These are phyloP conservation scores for Podospora australis DNA, from an alignment of 495 filamentous ascomycete species.

Conservation along the genomic window DNA sequence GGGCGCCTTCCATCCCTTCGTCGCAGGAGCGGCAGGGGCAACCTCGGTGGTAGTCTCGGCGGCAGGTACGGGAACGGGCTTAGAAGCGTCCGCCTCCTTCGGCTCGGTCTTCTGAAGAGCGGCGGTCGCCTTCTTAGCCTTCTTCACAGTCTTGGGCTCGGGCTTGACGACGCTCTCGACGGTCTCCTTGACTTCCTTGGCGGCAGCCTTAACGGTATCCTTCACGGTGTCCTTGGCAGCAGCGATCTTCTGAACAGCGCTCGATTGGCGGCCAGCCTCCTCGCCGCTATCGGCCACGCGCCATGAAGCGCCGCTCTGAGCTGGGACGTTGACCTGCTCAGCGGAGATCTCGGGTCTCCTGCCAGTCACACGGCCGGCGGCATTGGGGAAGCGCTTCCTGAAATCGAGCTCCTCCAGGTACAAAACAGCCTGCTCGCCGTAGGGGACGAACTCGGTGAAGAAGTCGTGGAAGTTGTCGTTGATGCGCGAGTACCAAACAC, in stretches of 20 bases:
- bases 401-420: slow-evolving; percentile 97
- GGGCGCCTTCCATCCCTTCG: slow-evolving; percentile 37
- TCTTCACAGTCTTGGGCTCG: slow-evolving; percentile 13
- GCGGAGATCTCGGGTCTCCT: slow-evolving; percentile 53
- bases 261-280: slow-evolving; percentile 35
- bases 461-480: slow-evolving; percentile 99
- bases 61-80: slow-evolving; percentile 10
- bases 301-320: slow-evolving; percentile 80
- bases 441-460: slow-evolving; percentile 95
- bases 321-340: slow-evolving; percentile 73
- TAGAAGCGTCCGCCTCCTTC: slow-evolving; percentile 15
- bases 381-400: slow-evolving; percentile 79
- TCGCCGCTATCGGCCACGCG: slow-evolving; percentile 55
- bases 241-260: slow-evolving; percentile 32
- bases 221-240: slow-evolving; percentile 22
- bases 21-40: not conserved
- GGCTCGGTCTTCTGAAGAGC: slow-evolving; percentile 27
- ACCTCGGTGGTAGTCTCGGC: not conserved
- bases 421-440: slow-evolving; percentile 89
- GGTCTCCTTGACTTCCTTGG: slow-evolving; percentile 6
- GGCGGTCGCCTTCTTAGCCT: slow-evolving; percentile 33
- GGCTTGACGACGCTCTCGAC: slow-evolving; percentile 20
- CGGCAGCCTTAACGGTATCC: too few relatives aligned
- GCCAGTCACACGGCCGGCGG: slow-evolving; percentile 43
- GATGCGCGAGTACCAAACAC: slow-evolving; percentile 83